Percentiles rank a stretch among this genome's conserved stretches.
Evolutionary conservation across 2,329 filamentous ascomycete species (phyloP).

Genomic region (Epichloe glyceriae): DNA sequence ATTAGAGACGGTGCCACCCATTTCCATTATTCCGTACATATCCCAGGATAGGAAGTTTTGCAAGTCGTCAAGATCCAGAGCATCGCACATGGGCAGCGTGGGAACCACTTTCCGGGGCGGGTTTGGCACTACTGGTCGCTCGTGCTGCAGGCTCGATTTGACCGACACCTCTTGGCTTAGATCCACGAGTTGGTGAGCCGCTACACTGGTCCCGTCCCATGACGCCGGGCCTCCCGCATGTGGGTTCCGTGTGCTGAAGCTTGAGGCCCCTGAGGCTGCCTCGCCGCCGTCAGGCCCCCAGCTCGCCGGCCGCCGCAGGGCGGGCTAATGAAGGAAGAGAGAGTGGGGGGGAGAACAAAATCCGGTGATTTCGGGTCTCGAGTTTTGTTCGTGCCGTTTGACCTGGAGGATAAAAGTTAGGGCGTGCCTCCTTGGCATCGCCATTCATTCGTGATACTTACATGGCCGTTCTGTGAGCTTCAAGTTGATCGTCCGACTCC

Average conservation of each 20-base stretch:
- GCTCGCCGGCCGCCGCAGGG: constrained; percentile 6
- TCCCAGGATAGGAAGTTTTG: constrained; percentile 28
- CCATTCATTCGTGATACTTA: constrained; percentile 1
- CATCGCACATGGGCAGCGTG: constrained; percentile 20
- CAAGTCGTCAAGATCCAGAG: constrained; percentile 25
- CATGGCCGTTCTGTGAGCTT: constrained; percentile 11
- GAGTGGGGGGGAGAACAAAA: constrained; percentile 12
- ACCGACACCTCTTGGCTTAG: constrained; percentile 13
- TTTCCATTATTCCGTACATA: constrained; percentile 28
- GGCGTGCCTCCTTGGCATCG: background rate
- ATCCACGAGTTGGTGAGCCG: constrained; percentile 15
- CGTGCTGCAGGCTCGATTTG: constrained; percentile 23
- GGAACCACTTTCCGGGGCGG: constrained; percentile 10
- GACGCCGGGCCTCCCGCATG: constrained; percentile 9
- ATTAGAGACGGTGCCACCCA: constrained; percentile 23
- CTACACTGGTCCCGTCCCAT: constrained; percentile 15
- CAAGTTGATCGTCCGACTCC: constrained; percentile 11
- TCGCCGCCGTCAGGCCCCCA: constrained; percentile 5
- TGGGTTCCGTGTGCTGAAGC: constrained; percentile 13
- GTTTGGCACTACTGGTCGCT: constrained; percentile 22
- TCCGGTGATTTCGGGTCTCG: constrained; percentile 7
- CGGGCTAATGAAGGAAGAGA: constrained; percentile 12
- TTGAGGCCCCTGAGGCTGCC: constrained; percentile 5
- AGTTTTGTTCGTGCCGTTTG: constrained; percentile 8
- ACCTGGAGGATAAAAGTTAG: constrained; percentile 2